These are phyloP conservation scores for Boletus subparvulus DNA, from an alignment of 768 basidiomycete species.

Conservation along the genomic window DNA sequence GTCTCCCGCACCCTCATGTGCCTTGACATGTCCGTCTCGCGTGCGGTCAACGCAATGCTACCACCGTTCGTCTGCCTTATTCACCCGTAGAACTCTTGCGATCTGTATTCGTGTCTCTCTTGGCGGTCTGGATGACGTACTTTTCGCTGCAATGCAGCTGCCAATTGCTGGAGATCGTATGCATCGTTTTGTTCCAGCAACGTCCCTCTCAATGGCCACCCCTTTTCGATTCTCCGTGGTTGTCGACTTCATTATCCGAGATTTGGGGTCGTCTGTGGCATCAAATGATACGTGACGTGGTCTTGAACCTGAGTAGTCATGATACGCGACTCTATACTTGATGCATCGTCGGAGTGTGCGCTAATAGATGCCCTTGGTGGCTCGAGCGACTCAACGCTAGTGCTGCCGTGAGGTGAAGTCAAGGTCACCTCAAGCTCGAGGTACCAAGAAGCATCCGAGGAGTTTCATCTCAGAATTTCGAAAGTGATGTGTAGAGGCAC, in stretches of 20 bases:
- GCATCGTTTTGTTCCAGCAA: slow-evolving; percentile 47
- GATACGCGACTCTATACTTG: too few relatives aligned
- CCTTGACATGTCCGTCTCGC: slow-evolving; percentile 34
- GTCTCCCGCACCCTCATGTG: neutral
- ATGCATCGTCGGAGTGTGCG: too few relatives aligned
- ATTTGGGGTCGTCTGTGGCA: slow-evolving; percentile 71
- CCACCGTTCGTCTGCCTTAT: neutral
- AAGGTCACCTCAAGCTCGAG: too few relatives aligned
- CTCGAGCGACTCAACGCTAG: too few relatives aligned
- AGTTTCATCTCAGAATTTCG: too few relatives aligned
- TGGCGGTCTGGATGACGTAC: slow-evolving; percentile 39
- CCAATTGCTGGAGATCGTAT: slow-evolving; percentile 41
- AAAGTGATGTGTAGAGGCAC: too few relatives aligned
- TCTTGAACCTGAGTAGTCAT: slow-evolving; percentile 49
- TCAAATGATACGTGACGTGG: slow-evolving; percentile 59
- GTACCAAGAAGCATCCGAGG: too few relatives aligned
- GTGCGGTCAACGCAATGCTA: too few relatives aligned
- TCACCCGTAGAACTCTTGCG: slow-evolving; percentile 34
- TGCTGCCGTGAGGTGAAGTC: too few relatives aligned
- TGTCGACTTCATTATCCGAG: slow-evolving; percentile 53
- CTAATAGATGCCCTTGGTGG: too few relatives aligned
- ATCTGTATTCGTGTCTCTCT: slow-evolving; percentile 42
- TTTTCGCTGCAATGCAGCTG: slow-evolving; percentile 44
- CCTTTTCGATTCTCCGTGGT: slow-evolving; percentile 57
- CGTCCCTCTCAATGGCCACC: slow-evolving; percentile 60